Conservation (phyloP, 2,329 filamentous ascomycete species). For the Ophidiomyces ophidiicola region DNA sequence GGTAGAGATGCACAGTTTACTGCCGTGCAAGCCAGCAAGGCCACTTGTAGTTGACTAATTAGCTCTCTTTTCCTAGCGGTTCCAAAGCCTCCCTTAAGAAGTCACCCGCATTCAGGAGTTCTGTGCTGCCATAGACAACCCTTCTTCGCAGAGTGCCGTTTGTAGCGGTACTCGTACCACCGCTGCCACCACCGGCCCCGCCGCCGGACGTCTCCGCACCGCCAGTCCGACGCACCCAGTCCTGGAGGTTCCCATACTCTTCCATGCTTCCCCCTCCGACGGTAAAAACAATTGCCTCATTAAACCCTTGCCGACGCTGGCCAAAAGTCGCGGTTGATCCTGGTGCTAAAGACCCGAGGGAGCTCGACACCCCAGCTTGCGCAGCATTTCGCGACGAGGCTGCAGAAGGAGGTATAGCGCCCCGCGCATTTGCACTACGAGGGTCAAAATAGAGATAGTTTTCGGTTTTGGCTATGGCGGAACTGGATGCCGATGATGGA, state of each 20-base stretch:
- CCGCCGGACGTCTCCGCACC: slow-evolving; percentile 32
- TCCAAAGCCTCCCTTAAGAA: slow-evolving; percentile 48
- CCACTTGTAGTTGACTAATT: background rate
- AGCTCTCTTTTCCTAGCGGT: slow-evolving; percentile 45
- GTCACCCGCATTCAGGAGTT: slow-evolving; percentile 50
- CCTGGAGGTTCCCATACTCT: slow-evolving; percentile 92
- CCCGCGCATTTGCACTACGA: slow-evolving; percentile 79
- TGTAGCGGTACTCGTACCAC: slow-evolving; percentile 9
- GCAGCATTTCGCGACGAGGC: slow-evolving; percentile 36
- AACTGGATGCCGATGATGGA: slow-evolving; percentile 74
- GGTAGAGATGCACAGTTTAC: no score
- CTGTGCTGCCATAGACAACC: slow-evolving; percentile 91
- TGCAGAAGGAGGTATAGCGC: slow-evolving; percentile 74
- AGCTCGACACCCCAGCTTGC: slow-evolving; percentile 37
- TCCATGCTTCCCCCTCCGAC: slow-evolving; percentile 97
- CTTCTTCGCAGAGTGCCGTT: slow-evolving; percentile 45
- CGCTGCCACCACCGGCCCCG: slow-evolving; percentile 22
- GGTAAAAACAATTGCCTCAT: slow-evolving; percentile 84
- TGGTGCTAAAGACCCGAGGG: slow-evolving; percentile 36
- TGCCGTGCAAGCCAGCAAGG: background rate
- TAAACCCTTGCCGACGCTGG: slow-evolving; percentile 77
- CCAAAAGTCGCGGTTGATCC: slow-evolving; percentile 79
- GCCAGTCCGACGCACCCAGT: slow-evolving; percentile 75
- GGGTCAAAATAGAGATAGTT: slow-evolving; percentile 97
- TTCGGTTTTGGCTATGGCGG: slow-evolving; percentile 90